phyloP scores from a whole-genome alignment of 495 filamentous ascomycete genomes.

The Aspergillus sclerotioniger region DNA sequence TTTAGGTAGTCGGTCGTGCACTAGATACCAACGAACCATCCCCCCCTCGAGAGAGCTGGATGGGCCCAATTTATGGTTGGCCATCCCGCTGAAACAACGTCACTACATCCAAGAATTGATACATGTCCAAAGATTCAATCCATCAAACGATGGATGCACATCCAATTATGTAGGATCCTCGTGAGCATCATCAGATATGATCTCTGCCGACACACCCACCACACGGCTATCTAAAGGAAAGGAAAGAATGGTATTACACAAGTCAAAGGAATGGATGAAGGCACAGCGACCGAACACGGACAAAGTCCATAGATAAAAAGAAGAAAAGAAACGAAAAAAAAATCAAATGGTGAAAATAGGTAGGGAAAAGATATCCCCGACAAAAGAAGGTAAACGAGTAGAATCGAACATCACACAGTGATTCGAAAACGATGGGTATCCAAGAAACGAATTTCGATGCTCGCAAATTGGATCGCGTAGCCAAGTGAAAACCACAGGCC shows the following conservation, averaged over 20 bases:
- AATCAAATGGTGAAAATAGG: slow-evolving; percentile 9
- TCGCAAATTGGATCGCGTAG: slow-evolving; percentile 9
- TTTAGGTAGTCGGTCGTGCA: too few species aligned
- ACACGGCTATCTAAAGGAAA: slow-evolving; percentile 6
- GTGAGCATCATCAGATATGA: slow-evolving; percentile 22
- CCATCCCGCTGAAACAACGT: not conserved
- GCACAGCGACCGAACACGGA: not conserved
- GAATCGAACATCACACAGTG: slow-evolving; percentile 25
- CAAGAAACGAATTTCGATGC: slow-evolving; percentile 26
- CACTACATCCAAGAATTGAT: not conserved
- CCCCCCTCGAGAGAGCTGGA: too few species aligned
- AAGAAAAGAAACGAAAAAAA: slow-evolving; percentile 11
- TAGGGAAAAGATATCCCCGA: not conserved
- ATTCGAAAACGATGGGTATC: slow-evolving; percentile 24
- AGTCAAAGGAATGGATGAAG: too few species aligned
- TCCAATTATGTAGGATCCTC: slow-evolving; percentile 18
- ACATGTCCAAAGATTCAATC: slow-evolving; percentile 1
- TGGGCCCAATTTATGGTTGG: not conserved
- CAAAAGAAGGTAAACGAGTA: slow-evolving; percentile 10
- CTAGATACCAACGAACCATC: too few species aligned
- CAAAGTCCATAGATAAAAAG: not conserved
- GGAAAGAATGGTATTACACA: slow-evolving; percentile 6
- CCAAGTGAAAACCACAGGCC: not conserved
- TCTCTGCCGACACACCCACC: slow-evolving; percentile 11
- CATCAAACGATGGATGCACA: slow-evolving; percentile 2